A percentile compares a stretch with the other conserved stretches of the same genome.
Conservation (phyloP, 495 filamentous ascomycete species). For the Durotheca rogersii region DNA sequence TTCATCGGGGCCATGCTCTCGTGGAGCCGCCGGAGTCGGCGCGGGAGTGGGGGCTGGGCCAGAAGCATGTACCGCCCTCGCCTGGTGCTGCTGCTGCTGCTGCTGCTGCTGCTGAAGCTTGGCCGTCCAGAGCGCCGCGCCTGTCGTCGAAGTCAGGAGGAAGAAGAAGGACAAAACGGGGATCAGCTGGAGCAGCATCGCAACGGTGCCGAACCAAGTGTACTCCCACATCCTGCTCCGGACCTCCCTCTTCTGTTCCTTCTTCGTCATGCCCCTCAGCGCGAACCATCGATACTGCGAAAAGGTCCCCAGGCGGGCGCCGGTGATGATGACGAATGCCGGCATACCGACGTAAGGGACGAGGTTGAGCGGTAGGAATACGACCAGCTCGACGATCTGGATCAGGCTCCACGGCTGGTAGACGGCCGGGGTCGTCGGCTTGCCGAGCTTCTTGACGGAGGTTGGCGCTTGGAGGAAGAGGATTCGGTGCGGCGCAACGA, state of each 20-base stretch:
- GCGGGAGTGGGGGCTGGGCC: background rate
- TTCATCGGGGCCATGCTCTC: slow-evolving; percentile 31
- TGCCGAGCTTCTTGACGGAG: slow-evolving; percentile 71
- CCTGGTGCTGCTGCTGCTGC: no score
- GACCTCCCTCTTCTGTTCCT: slow-evolving; percentile 64
- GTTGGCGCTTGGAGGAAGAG: slow-evolving; percentile 61
- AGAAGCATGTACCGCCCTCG: slow-evolving; percentile 11
- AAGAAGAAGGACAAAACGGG: slow-evolving; percentile 87
- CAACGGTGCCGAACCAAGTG: slow-evolving; percentile 57
- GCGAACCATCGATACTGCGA: slow-evolving; percentile 75
- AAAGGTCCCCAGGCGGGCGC: slow-evolving; percentile 57
- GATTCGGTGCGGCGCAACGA: slow-evolving; percentile 71
- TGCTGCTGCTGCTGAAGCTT: slow-evolving; percentile 53
- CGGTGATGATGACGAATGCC: slow-evolving; percentile 73
- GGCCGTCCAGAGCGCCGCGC: slow-evolving; percentile 85
- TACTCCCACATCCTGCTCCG: slow-evolving; percentile 68
- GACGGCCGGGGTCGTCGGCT: slow-evolving; percentile 63
- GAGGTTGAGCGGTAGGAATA: slow-evolving; percentile 84
- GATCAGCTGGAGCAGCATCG: slow-evolving; percentile 66
- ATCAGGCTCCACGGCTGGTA: slow-evolving; percentile 69
- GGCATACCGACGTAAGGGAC: slow-evolving; percentile 82
- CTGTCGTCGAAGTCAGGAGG: slow-evolving; percentile 73
- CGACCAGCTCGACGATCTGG: slow-evolving; percentile 75
- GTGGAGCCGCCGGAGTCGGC: slow-evolving; percentile 10
- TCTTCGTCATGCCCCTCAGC: slow-evolving; percentile 67